Base-by-base conservation (phyloP, 179 eudicot genomes). In the Beta lomatogona region DNA sequence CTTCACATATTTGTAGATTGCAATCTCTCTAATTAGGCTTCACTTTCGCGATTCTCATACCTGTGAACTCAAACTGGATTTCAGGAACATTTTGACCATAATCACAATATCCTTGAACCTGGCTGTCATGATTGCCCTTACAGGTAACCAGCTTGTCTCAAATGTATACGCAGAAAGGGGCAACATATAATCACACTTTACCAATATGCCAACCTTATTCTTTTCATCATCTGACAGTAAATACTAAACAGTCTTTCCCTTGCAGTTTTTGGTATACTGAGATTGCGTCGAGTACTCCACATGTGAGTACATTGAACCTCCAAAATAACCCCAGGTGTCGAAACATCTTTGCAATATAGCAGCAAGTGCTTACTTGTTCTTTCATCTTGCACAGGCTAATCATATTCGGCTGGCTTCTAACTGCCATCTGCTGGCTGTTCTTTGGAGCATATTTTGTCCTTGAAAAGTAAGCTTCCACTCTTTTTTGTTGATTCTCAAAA, bases 391-490 rank as follows among this genome's bases (percentile, higher is more conserved):
- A 69, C 92, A 93, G 95, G 82, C 83, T 92, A 10, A 76, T 92
- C 53, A 71, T 81, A 67, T 53, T 92, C 65, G 89, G 93, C 78
- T 92, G 94, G 95, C 70, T 89, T 52, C 90, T 93, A 76, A 89
- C 92, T 31, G 80, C 77, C 55, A 72, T 90, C 12, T 87, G 93
- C 82, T 93, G 97, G 95, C 52, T 92, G 44, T 80, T 89, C 81
- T 93, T 92, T 59, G 95, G 97, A 71, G 41, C 88, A 14, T 93
- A 93, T 76, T 88, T 85, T 83, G 86, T 92, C 87, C 67, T 93
- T 71, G 88, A 85, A 77, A 89, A 88, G 97, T 92, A 89, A 59
- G 79, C 80, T 57, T 76, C 41, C n/a, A 54, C 66, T 60, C 25
- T 66, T 59, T 48, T 36, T 57, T 28, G 44, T 60, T n/a, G 14